A percentile compares a stretch with the other conserved stretches of the same genome.
Evolutionary conservation across 1,139 yeast genomes (phyloP).

Genomic region (Kodamaea plutei): DNA sequence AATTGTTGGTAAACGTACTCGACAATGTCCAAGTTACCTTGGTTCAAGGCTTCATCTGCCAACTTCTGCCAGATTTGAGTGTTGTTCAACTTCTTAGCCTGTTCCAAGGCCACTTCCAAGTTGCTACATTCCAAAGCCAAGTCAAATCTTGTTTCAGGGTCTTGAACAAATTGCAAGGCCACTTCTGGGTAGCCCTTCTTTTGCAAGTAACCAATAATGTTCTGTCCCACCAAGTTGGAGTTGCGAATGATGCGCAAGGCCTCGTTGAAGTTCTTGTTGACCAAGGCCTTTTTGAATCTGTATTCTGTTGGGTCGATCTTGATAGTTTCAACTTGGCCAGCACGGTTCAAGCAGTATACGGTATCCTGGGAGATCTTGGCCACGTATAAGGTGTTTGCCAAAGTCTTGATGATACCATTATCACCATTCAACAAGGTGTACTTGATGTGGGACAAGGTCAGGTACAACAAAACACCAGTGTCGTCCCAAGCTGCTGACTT

Average conservation of each 20-base stretch:
- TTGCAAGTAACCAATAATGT: slow-evolving; percentile 91
- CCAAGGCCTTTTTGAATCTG: slow-evolving; percentile 89
- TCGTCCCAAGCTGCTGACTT: slow-evolving; percentile 99
- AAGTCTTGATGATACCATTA: slow-evolving; percentile 86
- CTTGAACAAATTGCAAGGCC: slow-evolving; percentile 94
- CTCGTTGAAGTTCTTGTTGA: slow-evolving; percentile 85
- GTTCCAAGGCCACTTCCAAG: slow-evolving; percentile 78
- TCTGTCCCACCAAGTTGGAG: slow-evolving; percentile 94
- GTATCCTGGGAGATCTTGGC: slow-evolving; percentile 65
- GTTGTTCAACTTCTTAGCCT: slow-evolving; percentile 75
- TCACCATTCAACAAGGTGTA: slow-evolving; percentile 93
- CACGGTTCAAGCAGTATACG: slow-evolving; percentile 79
- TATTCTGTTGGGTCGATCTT: slow-evolving; percentile 94
- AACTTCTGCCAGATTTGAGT: slow-evolving; percentile 74
- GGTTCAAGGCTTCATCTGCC: slow-evolving; percentile 81
- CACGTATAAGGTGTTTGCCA: slow-evolving; percentile 86
- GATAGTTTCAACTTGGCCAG: slow-evolving; percentile 76
- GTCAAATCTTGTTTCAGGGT: slow-evolving; percentile 93
- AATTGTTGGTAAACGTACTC: slow-evolving; percentile 89
- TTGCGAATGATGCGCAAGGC: slow-evolving; percentile 84
- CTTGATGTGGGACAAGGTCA: slow-evolving; percentile 93
- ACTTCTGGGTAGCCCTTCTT: slow-evolving; percentile 92
- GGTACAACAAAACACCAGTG: slow-evolving; percentile 82
- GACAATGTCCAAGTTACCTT: slow-evolving; percentile 82
- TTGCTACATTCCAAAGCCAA: slow-evolving; percentile 93